Evolutionary conservation across 176 grass and related monocot genomes (phyloP).

Genomic region (Carex littledalei): DNA sequence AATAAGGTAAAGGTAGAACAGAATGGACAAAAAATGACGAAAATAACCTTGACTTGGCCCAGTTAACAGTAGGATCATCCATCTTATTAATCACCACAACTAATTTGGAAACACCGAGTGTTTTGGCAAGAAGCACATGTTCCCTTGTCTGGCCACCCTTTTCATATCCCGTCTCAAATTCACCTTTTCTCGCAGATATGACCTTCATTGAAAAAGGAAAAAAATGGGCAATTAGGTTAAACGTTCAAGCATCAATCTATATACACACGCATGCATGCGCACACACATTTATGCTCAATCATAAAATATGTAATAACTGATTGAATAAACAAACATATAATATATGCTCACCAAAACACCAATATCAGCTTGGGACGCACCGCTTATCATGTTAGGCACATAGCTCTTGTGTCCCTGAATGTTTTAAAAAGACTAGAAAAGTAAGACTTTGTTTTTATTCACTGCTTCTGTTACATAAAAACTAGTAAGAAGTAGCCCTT

Average conservation of each 20-base stretch:
- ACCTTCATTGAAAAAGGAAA: constrained; percentile 33
- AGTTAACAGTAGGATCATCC: constrained; percentile 76
- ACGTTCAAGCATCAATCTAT: background rate
- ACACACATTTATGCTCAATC: background rate
- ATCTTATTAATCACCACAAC: constrained; percentile 84
- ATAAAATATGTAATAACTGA: background rate
- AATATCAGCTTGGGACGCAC: constrained; percentile 97
- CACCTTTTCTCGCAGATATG: constrained; percentile 87
- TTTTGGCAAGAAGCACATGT: constrained; percentile 84
- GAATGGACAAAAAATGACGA: background rate
- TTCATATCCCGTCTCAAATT: constrained; percentile 91
- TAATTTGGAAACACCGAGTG: constrained; percentile 75
- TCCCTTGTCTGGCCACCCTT: constrained; percentile 80
- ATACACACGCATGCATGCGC: background rate
- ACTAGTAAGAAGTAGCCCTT: background rate
- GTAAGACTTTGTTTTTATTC: background rate
- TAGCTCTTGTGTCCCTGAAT: constrained; percentile 98
- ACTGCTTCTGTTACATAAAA: background rate
- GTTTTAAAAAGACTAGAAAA: constrained; percentile 24
- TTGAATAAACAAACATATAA: constrained; percentile 1
- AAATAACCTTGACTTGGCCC: constrained; percentile 71
- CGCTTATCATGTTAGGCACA: constrained; percentile 95
- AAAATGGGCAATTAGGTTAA: background rate
- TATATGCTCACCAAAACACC: constrained; percentile 71
- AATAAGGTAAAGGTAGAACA: background rate